A percentile compares a stretch with the other conserved stretches of the same genome.
phyloP scores from a whole-genome alignment of 768 basidiomycete species.

The Sistotremastrum suecicum region DNA sequence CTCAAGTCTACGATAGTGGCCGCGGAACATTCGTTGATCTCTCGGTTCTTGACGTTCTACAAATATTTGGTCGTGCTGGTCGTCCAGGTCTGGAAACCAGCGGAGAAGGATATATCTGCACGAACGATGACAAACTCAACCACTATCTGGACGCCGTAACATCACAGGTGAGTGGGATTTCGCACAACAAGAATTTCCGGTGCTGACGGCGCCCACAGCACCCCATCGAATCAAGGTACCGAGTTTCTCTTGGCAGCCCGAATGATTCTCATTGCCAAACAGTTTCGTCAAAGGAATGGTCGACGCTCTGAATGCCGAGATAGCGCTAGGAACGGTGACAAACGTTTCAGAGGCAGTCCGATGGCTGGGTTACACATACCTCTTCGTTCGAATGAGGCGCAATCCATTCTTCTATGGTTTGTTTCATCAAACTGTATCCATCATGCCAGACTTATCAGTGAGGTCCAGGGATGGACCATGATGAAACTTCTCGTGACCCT shows the following conservation, averaged over 20 bases:
- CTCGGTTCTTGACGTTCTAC: conserved; percentile 87
- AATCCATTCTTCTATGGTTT: conserved; percentile 80
- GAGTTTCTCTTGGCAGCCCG: conserved; percentile 12
- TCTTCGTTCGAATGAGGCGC: conserved; percentile 88
- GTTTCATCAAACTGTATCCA: conserved; percentile 4
- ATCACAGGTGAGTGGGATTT: conserved; percentile 48
- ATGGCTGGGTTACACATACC: conserved; percentile 96
- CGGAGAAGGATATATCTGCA: conserved; percentile 95
- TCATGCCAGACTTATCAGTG: conserved; percentile 4
- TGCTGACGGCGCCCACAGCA: conserved; percentile 30
- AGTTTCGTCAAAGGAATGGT: conserved; percentile 67
- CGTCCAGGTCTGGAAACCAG: conserved; percentile 78
- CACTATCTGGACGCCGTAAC: conserved; percentile 85
- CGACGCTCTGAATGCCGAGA: conserved; percentile 90
- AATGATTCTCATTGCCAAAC: neutral
- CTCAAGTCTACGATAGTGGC: conserved; percentile 86
- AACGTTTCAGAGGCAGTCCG: conserved; percentile 75
- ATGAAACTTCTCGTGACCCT: conserved; percentile 55
- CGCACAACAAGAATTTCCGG: neutral
- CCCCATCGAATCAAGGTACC: conserved; percentile 89
- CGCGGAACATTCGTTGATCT: conserved; percentile 87
- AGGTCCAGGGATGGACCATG: conserved; percentile 54
- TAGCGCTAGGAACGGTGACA: conserved; percentile 86
- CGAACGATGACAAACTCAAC: conserved; percentile 80
- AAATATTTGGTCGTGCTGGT: conserved; percentile 96